A percentile compares a stretch with the other conserved stretches of the same genome.
phyloP scores from a whole-genome alignment of 768 basidiomycete genomes.

The Suillus ampliporus region DNA sequence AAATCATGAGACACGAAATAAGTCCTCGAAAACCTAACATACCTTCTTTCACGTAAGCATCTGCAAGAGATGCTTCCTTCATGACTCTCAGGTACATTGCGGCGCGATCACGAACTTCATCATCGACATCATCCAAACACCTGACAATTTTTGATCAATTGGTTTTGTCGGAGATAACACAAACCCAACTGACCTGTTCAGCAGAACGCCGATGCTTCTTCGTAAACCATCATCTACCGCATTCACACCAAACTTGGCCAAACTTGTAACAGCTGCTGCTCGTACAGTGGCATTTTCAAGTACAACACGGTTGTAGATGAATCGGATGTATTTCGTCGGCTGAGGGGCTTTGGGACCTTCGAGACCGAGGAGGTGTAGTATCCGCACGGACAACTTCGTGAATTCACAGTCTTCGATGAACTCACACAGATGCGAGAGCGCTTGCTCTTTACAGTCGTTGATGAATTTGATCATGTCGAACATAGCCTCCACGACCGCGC shows the following conservation, averaged over 20 bases:
- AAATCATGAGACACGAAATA: neutral
- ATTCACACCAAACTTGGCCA: slow-evolving; percentile 97
- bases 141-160: slow-evolving; percentile 41
- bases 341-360: slow-evolving; percentile 97
- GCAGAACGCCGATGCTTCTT: slow-evolving; percentile 85
- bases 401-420: slow-evolving; percentile 99
- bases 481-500: slow-evolving; percentile 98
- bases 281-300: slow-evolving; percentile 97
- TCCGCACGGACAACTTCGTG: slow-evolving; percentile 96
- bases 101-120: slow-evolving; percentile 97
- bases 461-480: slow-evolving; percentile 99
- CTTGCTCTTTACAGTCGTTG: slow-evolving; percentile 93
- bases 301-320: slow-evolving; percentile 99
- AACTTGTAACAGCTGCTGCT: slow-evolving; percentile 91
- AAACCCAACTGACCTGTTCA: slow-evolving; percentile 84
- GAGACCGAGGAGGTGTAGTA: slow-evolving; percentile 91
- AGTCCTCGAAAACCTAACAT: slow-evolving; percentile 23
- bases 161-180: too few species aligned
- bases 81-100: slow-evolving; percentile 91
- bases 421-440: slow-evolving; percentile 96
- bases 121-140: slow-evolving; percentile 97
- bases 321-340: slow-evolving; percentile 98
- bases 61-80: slow-evolving; percentile 78
- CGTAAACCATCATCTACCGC: slow-evolving; percentile 78
- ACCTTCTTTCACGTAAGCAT: slow-evolving; percentile 94